Percentiles rank a stretch among this genome's conserved stretches.
phyloP scores from a whole-genome alignment of 441 rosid species.

The Populus hybrid region DNA sequence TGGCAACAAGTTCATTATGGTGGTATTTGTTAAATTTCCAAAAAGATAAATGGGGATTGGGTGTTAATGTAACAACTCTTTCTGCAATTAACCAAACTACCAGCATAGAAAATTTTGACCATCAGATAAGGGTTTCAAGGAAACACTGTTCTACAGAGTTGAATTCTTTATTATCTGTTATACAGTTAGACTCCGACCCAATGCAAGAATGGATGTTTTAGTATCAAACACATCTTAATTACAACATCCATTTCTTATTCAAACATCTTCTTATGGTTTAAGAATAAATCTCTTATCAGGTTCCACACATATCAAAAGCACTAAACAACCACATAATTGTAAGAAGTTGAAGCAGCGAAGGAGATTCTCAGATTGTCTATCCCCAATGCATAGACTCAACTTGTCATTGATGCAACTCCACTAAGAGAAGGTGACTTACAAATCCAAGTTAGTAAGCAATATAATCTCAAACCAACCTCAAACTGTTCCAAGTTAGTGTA shows the following conservation, averaged over 20 bases:
- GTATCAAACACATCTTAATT: not conserved
- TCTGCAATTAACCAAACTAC: not conserved
- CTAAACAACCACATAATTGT: not conserved
- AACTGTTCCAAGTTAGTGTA: slow-evolving; percentile 70
- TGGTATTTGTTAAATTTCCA: not conserved
- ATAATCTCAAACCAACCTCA: slow-evolving; percentile 49
- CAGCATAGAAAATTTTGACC: not conserved
- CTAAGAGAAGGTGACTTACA: not conserved
- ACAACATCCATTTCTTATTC: not conserved
- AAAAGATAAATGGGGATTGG: not conserved
- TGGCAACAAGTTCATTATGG: not conserved
- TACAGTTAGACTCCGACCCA: not conserved
- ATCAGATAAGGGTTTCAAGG: not conserved
- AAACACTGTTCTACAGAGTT: not conserved
- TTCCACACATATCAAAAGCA: not conserved
- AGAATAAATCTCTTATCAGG: not conserved
- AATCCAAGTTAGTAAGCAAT: slow-evolving; percentile 10
- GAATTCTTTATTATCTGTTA: not conserved
- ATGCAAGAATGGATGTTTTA: not conserved
- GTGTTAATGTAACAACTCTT: not conserved
- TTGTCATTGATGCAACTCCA: not conserved
- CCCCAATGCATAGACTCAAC: not conserved
- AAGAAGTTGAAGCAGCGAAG: not conserved
- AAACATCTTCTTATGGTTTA: not conserved
- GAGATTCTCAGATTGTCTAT: not conserved